Evolutionary conservation across 2,329 filamentous ascomycete species (phyloP).

Genomic region (Meredithiella fracta): DNA sequence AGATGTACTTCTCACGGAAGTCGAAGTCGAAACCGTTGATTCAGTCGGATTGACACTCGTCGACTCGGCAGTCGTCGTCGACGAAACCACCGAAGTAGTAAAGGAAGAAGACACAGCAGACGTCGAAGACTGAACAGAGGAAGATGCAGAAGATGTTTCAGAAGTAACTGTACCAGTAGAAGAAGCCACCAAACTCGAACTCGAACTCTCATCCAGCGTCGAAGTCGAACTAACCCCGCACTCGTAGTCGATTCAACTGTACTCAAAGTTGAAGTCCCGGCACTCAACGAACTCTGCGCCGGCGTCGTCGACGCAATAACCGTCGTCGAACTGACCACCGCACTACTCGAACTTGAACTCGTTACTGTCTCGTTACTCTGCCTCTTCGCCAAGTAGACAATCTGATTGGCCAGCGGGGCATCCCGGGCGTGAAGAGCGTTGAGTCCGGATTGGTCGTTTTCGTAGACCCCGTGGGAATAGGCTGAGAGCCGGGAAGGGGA

Average conservation of each 20-base stretch:
- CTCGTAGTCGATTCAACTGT: too few relatives aligned
- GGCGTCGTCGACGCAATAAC: too few relatives aligned
- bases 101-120: conserved; percentile 11
- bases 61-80: conserved; percentile 12
- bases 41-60: conserved; percentile 17
- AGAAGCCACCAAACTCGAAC: too few relatives aligned
- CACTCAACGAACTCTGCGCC: conserved; percentile 11
- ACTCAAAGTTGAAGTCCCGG: conserved; percentile 17
- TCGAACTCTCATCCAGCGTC: too few relatives aligned
- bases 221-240: too few relatives aligned
- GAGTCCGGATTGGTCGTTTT: conserved; percentile 45
- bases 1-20: conserved; percentile 20
- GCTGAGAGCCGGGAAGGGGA: conserved; percentile 33
- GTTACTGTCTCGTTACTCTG: conserved; percentile 24
- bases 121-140: conserved; percentile 9
- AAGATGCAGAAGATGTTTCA: conserved; percentile 13
- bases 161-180: conserved; percentile 8
- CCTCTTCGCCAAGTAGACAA: conserved; percentile 49
- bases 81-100: conserved; percentile 13
- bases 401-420: conserved; percentile 42
- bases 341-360: too few relatives aligned
- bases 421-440: conserved; percentile 46
- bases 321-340: background rate
- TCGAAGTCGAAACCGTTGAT: conserved; percentile 15
- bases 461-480: conserved; percentile 53